phyloP scores from a whole-genome alignment of 2,329 filamentous ascomycete species.

The Hypocreales sp. region DNA sequence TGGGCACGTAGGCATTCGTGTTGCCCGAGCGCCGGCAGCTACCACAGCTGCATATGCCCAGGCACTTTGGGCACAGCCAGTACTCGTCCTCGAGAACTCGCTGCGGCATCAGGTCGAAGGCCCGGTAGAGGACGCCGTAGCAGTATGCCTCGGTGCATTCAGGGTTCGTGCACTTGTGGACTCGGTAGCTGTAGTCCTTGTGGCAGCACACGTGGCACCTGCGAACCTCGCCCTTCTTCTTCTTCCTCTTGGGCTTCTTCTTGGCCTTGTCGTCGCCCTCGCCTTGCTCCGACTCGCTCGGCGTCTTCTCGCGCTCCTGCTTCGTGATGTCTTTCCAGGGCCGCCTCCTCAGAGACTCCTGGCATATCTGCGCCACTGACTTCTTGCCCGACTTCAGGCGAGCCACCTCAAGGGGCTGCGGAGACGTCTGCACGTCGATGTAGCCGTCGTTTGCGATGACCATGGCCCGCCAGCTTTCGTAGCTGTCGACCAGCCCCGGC shows the following conservation, averaged over 20 bases:
- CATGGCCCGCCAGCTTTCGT: conserved; percentile 70
- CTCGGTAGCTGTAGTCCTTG: conserved; percentile 68
- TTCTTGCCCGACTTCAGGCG: conserved; percentile 54
- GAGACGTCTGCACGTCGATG: conserved; percentile 48
- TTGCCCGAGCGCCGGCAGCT: conserved; percentile 51
- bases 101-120: conserved; percentile 81
- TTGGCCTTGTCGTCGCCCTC: conserved; percentile 47
- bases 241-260: conserved; percentile 39
- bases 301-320: conserved; percentile 30
- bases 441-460: conserved; percentile 60
- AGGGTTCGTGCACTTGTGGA: conserved; percentile 58
- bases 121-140: conserved; percentile 83
- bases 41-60: conserved; percentile 75
- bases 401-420: conserved; percentile 55
- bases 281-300: conserved; percentile 35
- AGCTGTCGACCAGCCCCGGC: conserved; percentile 59
- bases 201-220: conserved; percentile 74
- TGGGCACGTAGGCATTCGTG: conserved; percentile 72
- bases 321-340: conserved; percentile 75
- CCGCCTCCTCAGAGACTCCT: conserved; percentile 65
- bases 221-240: conserved; percentile 37
- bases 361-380: conserved; percentile 82
- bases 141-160: conserved; percentile 69
- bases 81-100: conserved; percentile 62
- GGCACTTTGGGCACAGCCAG: conserved; percentile 84